Conservation (phyloP, 805 yeast genomes). For the Monosporozyma unispora region DNA sequence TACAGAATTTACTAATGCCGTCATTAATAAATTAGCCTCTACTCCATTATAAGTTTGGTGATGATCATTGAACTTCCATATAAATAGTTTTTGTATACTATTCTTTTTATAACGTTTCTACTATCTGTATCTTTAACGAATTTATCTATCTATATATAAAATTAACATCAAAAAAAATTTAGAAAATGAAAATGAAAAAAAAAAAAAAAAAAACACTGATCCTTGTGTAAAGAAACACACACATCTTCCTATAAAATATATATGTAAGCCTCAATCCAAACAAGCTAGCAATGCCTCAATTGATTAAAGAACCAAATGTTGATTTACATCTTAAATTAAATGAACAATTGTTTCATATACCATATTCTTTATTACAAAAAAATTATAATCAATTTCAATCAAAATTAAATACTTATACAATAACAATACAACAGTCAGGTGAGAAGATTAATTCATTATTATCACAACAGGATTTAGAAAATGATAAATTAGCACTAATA, state of each 20-base stretch:
- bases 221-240: too few relatives aligned
- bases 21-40: slow-evolving; percentile 52
- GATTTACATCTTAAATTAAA: slow-evolving; percentile 44
- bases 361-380: slow-evolving; percentile 56
- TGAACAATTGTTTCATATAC: slow-evolving; percentile 56
- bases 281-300: not conserved
- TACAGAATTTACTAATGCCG: slow-evolving; percentile 89
- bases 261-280: too few relatives aligned
- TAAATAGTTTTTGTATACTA: not conserved
- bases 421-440: slow-evolving; percentile 4
- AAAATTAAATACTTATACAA: not conserved
- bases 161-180: too few relatives aligned
- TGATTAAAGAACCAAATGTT: slow-evolving; percentile 31
- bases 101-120: too few relatives aligned
- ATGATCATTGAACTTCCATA: too few relatives aligned
- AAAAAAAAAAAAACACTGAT: too few relatives aligned
- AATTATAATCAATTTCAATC: slow-evolving; percentile 44
- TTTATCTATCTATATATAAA: too few relatives aligned
- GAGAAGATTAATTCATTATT: slow-evolving; percentile 17
- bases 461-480: slow-evolving; percentile 9
- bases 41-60: slow-evolving; percentile 4
- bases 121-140: too few relatives aligned
- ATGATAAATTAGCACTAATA: slow-evolving; percentile 30
- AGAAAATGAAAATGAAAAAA: too few relatives aligned
- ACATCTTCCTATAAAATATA: too few relatives aligned